Conservation (phyloP, 176 grass and related monocot genomes). For the Aegilops speltoides region DNA sequence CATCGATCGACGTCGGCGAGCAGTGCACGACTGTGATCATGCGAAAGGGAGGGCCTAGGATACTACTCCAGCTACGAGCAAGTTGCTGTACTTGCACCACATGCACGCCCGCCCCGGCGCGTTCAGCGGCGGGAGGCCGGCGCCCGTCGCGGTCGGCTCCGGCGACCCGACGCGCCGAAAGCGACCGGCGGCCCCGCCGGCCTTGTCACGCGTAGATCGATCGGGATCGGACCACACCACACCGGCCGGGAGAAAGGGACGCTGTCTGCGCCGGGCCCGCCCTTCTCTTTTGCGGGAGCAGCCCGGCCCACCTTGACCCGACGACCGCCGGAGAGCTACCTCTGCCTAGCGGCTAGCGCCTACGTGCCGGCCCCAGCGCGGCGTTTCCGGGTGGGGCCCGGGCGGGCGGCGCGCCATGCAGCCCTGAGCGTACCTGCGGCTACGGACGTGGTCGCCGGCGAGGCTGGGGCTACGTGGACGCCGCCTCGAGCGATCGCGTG, state of each 20-base stretch:
- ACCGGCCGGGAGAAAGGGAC: conserved; percentile 14
- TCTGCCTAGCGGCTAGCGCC: not conserved
- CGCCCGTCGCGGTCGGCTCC: not conserved
- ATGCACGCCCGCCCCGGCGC: not conserved
- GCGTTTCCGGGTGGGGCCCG: not conserved
- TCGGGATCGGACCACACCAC: not conserved
- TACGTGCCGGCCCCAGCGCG: conserved; percentile 2
- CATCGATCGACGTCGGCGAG: not conserved
- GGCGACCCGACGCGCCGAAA: not conserved
- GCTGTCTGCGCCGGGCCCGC: not conserved
- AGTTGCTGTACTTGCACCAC: not conserved
- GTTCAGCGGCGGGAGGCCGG: conserved; percentile 22
- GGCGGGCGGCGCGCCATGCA: not conserved
- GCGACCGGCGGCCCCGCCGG: conserved; percentile 4
- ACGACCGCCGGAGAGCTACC: not conserved
- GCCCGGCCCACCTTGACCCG: not conserved
- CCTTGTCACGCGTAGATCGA: not conserved
- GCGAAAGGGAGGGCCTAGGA: not conserved
- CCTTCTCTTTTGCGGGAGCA: not conserved
- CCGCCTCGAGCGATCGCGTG: not conserved
- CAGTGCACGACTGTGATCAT: not conserved
- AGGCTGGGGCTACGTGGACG: not conserved
- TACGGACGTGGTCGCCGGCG: not conserved
- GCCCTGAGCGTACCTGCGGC: not conserved
- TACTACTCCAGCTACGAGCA: not conserved